Evolutionary conservation across 31 red algal species (phyloP).

Genomic region (Endocladia muricata): DNA sequence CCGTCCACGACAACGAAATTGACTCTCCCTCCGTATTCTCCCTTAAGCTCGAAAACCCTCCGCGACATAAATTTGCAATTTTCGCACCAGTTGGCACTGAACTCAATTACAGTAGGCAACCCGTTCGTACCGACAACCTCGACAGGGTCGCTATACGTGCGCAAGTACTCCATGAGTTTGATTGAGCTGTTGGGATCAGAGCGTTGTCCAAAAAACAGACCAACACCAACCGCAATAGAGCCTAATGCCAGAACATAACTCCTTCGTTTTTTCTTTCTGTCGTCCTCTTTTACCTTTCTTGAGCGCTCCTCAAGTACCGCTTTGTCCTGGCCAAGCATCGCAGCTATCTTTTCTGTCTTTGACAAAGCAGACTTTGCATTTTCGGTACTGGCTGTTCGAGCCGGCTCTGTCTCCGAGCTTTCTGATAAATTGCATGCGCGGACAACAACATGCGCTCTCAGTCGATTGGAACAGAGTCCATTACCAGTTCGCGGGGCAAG

Average conservation of each 20-base stretch:
- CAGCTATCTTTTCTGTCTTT: conserved; percentile 55
- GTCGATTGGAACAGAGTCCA: no score
- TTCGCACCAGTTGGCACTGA: conserved; percentile 67
- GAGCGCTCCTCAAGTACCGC: conserved; percentile 9
- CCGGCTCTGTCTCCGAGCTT: no score
- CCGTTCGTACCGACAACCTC: conserved; percentile 55
- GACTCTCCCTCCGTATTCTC: conserved; percentile 33
- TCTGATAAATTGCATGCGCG: no score
- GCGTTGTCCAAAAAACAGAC: conserved; percentile 26
- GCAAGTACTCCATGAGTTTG: conserved; percentile 40
- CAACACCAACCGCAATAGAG: conserved; percentile 7
- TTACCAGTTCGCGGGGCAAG: no score
- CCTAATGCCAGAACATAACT: conserved; percentile 3
- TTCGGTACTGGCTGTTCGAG: no score
- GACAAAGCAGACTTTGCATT: no score
- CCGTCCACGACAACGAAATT: conserved; percentile 79
- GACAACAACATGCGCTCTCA: no score
- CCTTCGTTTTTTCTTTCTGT: conserved; percentile 16
- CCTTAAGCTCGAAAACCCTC: conserved; percentile 49
- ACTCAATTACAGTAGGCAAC: conserved; percentile 56
- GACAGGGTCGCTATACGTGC: conserved; percentile 20
- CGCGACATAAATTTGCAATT: conserved; percentile 47
- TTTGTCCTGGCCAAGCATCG: conserved; percentile 37
- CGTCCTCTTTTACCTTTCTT: conserved; percentile 11
- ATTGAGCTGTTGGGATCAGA: conserved; percentile 17